Percentiles rank a stretch among this genome's conserved stretches.
phyloP scores from a whole-genome alignment of 192 early-diverging fungal genomes.

The Coemansia sp. region DNA sequence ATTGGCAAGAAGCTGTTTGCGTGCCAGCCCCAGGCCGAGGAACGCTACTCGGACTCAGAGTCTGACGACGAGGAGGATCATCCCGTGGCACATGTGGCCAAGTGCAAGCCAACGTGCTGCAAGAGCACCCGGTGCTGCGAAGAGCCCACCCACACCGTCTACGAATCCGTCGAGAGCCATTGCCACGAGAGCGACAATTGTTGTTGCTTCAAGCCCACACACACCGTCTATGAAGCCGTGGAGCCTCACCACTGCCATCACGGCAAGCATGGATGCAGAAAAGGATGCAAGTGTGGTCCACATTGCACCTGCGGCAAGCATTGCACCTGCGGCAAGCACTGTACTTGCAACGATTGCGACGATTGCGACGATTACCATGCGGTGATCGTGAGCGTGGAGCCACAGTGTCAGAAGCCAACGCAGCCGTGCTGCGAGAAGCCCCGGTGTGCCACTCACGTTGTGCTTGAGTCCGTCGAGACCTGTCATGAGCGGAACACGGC shows the following conservation, averaged over 20 bases:
- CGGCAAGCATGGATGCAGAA: too few relatives aligned
- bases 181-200: too few relatives aligned
- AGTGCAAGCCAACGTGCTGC: too few relatives aligned
- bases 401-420: constrained; percentile 2
- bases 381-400: constrained; percentile 27
- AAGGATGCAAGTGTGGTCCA: constrained; percentile 18
- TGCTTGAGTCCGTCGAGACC: constrained; percentile 19
- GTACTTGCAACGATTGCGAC: constrained; percentile 23
- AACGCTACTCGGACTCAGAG: constrained; percentile 8
- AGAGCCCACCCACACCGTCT: constrained; percentile 15
- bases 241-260: too few relatives aligned
- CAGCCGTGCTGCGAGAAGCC: background rate
- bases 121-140: background rate
- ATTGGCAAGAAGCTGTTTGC: constrained; percentile 45
- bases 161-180: constrained; percentile 4
- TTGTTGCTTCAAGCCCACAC: too few relatives aligned
- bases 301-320: constrained; percentile 29
- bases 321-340: constrained; percentile 24
- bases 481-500: background rate
- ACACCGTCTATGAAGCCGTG: too few relatives aligned
- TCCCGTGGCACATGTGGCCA: constrained; percentile 15
- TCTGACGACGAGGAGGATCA: constrained; percentile 11
- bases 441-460: constrained; percentile 1
- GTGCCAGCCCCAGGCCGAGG: background rate
- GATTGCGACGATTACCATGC: constrained; percentile 31